Evolutionary conservation across 805 yeast species (phyloP).

Genomic region (Kodamaea nitidulidarum): DNA sequence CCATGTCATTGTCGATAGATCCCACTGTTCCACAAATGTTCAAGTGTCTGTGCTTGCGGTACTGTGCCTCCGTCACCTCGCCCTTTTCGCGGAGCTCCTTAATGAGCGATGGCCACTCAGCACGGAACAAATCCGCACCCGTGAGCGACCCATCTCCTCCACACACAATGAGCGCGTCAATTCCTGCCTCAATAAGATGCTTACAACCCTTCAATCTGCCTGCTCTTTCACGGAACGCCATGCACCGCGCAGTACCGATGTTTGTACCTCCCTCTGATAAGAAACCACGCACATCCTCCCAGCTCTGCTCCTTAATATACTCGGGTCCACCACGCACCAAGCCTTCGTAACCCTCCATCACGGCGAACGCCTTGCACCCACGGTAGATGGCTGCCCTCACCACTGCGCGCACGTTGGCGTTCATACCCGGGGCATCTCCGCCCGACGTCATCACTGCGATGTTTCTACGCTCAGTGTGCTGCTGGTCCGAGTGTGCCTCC

Average conservation of each 20-base stretch:
- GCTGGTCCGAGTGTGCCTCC: not conserved
- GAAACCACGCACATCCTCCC: constrained; percentile 96
- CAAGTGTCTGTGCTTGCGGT: constrained; percentile 60
- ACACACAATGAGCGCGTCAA: constrained; percentile 91
- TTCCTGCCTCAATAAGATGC: constrained; percentile 80
- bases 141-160: constrained; percentile 99
- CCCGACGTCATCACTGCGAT: constrained; percentile 98
- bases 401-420: constrained; percentile 91
- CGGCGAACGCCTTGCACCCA: constrained; percentile 87
- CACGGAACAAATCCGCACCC: constrained; percentile 92
- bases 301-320: constrained; percentile 68
- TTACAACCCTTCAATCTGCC: constrained; percentile 84
- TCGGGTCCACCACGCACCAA: constrained; percentile 78
- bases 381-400: constrained; percentile 85
- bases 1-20: constrained; percentile 97
- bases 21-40: constrained; percentile 94
- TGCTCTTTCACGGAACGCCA: constrained; percentile 75
- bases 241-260: constrained; percentile 94
- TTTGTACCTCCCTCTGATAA: constrained; percentile 89
- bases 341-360: constrained; percentile 94
- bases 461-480: constrained; percentile 35
- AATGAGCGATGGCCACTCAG: constrained; percentile 90
- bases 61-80: constrained; percentile 55
- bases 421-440: constrained; percentile 99
- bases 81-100: constrained; percentile 60